Evolutionary conservation across 2,329 filamentous ascomycete genomes (phyloP), one percentile per base, ranked within the genome.

Genomic region (Neonectria sp.): DNA sequence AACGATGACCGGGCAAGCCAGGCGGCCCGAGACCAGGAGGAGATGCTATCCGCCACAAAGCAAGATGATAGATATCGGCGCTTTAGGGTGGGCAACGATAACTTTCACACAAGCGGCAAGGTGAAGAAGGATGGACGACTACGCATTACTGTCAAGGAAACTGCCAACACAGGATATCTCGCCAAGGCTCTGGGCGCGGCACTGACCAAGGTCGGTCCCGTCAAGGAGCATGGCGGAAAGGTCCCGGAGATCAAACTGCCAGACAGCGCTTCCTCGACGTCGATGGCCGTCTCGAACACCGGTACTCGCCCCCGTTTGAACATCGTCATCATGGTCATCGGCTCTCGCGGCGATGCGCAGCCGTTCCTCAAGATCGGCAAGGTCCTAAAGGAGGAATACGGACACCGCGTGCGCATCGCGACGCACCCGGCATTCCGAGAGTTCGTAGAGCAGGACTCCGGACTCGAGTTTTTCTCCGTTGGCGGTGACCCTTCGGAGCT

Each of bases 261-360:
- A 3, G 67, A 70, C 21, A 64, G 53, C 27, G 63, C 62, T 6
- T 79, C 80, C 1, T 79, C 81, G 4, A 76, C 77, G 1, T 78
- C 77, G 3, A 80, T 78, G 4, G 76, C 77, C 8, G 71, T 76
- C 3, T 72, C 76, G 0, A 75, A 80, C 15, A 74, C 73, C 9
- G 59, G 70, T 13, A 79, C 77, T 24, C 80, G 78, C n/a, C 86
- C 90, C 2, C 83, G 71, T 5, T 82, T 96, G 53, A 95, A 95
- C 77, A 92, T 96, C 60, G 92, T 95, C 31, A 91, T 95, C 73
- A 94, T 95, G 88, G 92, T 95, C 7, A 94, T 95, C 72, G 93
- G 93, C 3, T 93, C 90, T 3, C 86, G 93, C 55, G 93, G 93
- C 40, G 93, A 96, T 75, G 91, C 93, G 3, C 93, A 96, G 76